Conservation (phyloP, 441 rosid genomes). For the Metrosideros polymorpha region DNA sequence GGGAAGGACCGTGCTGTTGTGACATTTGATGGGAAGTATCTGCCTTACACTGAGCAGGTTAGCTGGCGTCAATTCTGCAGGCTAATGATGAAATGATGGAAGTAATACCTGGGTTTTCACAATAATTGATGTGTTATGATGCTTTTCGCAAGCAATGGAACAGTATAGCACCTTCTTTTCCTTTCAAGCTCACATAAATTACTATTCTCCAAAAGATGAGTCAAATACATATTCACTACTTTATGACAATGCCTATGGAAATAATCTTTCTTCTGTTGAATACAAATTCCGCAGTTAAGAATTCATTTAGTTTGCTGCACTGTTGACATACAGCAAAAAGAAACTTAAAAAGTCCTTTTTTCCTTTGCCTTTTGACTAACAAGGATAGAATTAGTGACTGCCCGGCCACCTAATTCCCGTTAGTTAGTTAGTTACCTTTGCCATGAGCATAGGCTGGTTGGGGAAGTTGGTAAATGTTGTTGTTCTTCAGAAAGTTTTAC, state of each 20-base stretch:
- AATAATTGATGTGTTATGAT: background rate
- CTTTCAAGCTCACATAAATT: background rate
- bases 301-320: background rate
- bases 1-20: constrained; percentile 79
- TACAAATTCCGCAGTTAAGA: background rate
- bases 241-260: background rate
- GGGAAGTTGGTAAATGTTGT: background rate
- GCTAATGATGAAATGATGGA: background rate
- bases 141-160: background rate
- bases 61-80: constrained; percentile 2
- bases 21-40: constrained; percentile 88
- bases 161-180: background rate
- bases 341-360: background rate
- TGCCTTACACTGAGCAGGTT: constrained; percentile 79
- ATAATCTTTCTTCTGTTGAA: background rate
- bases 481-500: background rate
- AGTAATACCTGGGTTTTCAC: background rate
- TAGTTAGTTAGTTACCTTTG: background rate
- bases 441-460: background rate
- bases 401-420: background rate
- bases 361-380: background rate
- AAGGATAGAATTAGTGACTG: background rate
- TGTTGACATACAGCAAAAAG: background rate
- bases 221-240: background rate
- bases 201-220: background rate